Evolutionary conservation across 768 basidiomycete species (phyloP), one percentile per base, ranked within the genome.

Genomic region (Pleurotus citrinopileatus): DNA sequence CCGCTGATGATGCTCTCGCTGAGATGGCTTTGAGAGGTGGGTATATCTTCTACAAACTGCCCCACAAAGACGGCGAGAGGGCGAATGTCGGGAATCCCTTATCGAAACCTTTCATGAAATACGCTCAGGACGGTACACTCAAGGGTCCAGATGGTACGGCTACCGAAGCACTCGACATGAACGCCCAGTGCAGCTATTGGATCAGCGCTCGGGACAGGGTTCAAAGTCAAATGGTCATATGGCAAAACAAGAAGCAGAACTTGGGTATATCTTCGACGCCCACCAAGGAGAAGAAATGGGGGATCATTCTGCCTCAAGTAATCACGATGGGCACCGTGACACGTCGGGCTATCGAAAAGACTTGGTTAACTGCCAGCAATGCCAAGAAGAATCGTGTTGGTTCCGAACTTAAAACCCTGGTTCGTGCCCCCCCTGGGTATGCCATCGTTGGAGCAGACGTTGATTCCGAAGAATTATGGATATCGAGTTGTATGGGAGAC

Each of bases 311-410:
- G 4, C 97, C 96, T 1, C 94, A 97, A 68, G 89, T 98, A 44
- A 89, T 98, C 61, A 90, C 94, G 6, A 99, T 99, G 97, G 97
- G 97, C 12, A 98, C 97, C 0, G 93, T 98, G 51, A 99, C 96
- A 13, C 93, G 95, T 7, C 86, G 95, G 27, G 94, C 97, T 6
- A 96, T 98, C 58, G 97, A 98, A 72, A 91, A 88, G 70, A 98
- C 96, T 2, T 98, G 97, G 97, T 73, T 99, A 46, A 98, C 97
- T 0, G 97, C 97, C 0, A 94, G 94, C 60, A 99, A 99, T 62
- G 95, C 97, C 2, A 99, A 98, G 78, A 86, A 86, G 72, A 96
- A 97, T 60, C 87, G 97, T 17, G 91, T 98, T n/a, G 96, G 96
- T 1, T 97, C 94, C 0, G 97, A 99, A 70, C 81, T 98, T 57